A percentile compares a stretch with the other conserved stretches of the same genome.
Evolutionary conservation across 208 protist genomes (phyloP).

Genomic region (Wallacemonas sp.): DNA sequence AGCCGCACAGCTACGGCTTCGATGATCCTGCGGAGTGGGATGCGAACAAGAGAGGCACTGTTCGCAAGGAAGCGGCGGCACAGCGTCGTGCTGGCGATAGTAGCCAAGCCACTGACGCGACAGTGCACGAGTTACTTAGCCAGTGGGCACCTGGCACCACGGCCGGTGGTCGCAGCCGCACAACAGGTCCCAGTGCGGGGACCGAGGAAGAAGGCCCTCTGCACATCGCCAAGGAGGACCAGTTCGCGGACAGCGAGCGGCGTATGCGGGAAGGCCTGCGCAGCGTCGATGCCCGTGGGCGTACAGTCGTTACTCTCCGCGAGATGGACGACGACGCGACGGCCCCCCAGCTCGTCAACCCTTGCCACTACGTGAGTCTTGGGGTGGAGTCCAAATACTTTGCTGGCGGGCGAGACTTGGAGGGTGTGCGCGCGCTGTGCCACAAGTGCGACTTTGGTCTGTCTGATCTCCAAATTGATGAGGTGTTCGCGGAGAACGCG

Average conservation of each 20-base stretch:
- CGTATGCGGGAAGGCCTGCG: conserved; percentile 1
- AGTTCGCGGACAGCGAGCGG: background rate
- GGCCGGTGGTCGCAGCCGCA: background rate
- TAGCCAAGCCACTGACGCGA: conserved; percentile 39
- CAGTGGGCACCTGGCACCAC: conserved; percentile 39
- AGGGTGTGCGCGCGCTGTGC: conserved; percentile 59
- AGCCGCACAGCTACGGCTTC: conserved; percentile 55
- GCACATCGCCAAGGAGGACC: background rate
- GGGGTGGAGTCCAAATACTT: conserved; percentile 86
- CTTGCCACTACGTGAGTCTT: conserved; percentile 76
- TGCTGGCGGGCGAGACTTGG: conserved; percentile 63
- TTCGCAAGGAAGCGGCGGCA: conserved; percentile 20
- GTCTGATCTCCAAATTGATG: conserved; percentile 63
- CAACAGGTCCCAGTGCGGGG: background rate
- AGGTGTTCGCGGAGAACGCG: conserved; percentile 56
- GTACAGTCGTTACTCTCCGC: conserved; percentile 12
- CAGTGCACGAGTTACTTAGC: conserved; percentile 54
- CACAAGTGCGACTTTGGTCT: conserved; percentile 73
- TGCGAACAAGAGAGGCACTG: conserved; percentile 23
- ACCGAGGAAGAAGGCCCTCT: background rate
- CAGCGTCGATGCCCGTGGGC: conserved; percentile 23
- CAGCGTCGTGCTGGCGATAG: conserved; percentile 27
- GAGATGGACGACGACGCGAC: conserved; percentile 65
- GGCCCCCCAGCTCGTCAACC: conserved; percentile 76
- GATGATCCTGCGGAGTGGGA: conserved; percentile 61